phyloP scores from a whole-genome alignment of 441 rosid species.

The Gossypium trilobum region DNA sequence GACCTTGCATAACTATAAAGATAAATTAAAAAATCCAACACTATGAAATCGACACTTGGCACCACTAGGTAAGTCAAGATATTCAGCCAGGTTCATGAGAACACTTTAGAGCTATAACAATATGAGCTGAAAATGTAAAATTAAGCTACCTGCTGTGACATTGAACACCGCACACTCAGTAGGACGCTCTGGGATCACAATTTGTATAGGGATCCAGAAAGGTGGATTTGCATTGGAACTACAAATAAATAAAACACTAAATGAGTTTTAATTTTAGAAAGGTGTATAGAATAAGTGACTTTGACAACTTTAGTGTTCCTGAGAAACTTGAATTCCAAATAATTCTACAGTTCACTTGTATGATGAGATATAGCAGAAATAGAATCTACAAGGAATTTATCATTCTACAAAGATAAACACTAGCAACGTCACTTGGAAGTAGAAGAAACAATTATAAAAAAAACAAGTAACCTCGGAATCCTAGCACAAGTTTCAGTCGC shows the following conservation, averaged over 20 bases:
- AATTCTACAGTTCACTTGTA: not conserved
- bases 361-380: not conserved
- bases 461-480: slow-evolving; percentile 64
- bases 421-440: not conserved
- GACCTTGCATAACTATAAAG: not conserved
- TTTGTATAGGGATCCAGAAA: slow-evolving; percentile 97
- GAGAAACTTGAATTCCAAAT: not conserved
- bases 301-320: not conserved
- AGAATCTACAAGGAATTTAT: not conserved
- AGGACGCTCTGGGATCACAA: slow-evolving; percentile 91
- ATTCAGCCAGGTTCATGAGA: not conserved
- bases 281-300: not conserved
- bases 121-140: not conserved
- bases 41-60: not conserved
- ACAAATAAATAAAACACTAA: slow-evolving; percentile 12
- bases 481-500: slow-evolving; percentile 98
- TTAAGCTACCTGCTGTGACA: slow-evolving; percentile 74
- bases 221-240: slow-evolving; percentile 90
- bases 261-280: not conserved
- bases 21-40: not conserved
- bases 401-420: not conserved
- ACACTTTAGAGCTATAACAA: not conserved
- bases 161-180: slow-evolving; percentile 89
- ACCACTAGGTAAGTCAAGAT: not conserved
- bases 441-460: not conserved